Base-by-base conservation (phyloP, 2,329 filamentous ascomycete genomes). In the Alternaria gansuensis region DNA sequence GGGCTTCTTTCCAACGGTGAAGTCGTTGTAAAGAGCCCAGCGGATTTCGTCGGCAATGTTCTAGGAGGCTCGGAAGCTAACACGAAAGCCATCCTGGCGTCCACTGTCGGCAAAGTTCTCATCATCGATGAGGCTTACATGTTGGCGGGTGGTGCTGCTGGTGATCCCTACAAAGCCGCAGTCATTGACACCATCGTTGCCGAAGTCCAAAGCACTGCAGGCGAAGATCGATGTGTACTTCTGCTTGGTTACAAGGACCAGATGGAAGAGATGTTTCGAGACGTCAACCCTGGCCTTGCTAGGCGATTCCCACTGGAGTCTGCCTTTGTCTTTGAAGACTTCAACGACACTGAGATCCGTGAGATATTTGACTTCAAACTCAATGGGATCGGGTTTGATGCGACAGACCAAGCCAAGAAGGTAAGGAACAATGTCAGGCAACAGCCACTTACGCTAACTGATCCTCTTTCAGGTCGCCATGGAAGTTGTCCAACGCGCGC, bases 111-210 rank as follows among this genome's bases (percentile, higher is more conserved):
- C 0, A 94, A 93, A 63, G 89, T 93, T 0, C 82, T 94, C 0
- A 85, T 94, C 13, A 92, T 94, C 3, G 91, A 94, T 61, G 91
- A 95, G 70, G 90, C 90, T 0, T 93, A 94, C 63, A 86, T 87
- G 33, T 80, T 94, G 0, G 84, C 82, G 44, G 73, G 70, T 0
- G 68, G 73, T 1, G 50, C 52, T 0, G 62, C 79, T 13, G 71
- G 77, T 1, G 83, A 87, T 63, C 58, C 63, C 0, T 92, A 78
- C 77, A 89, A 86, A 70, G 83, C 81, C 0, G 88, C 86, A 0
- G 88, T 91, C 1, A 82, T 92, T 3, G 90, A 93, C 65, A 92
- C 88, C 0, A 87, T 92, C 11, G 90, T 92, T 0, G 87, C 88
- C 0, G 87, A 91, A 64, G 84, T 93, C 0, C 90, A 93, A 59